Percentiles rank a stretch among this genome's conserved stretches.
Conservation (phyloP, 208 protist species). For the Phytomonas sp. region DNA sequence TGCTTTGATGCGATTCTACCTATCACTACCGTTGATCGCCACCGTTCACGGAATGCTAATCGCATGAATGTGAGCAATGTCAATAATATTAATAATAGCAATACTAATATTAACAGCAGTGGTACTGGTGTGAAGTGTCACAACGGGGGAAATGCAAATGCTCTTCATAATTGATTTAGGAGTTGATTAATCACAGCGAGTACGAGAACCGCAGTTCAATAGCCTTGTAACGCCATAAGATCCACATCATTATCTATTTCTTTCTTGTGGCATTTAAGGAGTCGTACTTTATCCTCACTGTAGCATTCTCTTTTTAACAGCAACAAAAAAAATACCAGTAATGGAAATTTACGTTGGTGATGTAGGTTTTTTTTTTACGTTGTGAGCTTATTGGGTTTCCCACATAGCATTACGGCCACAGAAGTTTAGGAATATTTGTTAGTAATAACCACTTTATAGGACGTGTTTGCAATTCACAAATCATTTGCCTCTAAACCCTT, state of each 20-base stretch:
- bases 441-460: not conserved
- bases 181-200: not conserved
- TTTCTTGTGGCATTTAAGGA: not conserved
- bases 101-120: not conserved
- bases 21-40: slow-evolving; percentile 57
- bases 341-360: not conserved
- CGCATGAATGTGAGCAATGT: not conserved
- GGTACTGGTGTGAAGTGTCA: not conserved
- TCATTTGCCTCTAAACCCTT: not conserved
- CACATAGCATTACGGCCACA: not conserved
- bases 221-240: not conserved
- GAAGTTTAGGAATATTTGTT: not conserved
- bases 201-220: not conserved
- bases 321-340: not conserved
- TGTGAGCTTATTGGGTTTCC: not conserved
- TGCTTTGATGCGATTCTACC: slow-evolving; percentile 53
- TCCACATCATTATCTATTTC: not conserved
- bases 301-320: not conserved
- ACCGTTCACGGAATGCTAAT: slow-evolving; percentile 14
- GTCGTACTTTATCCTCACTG: not conserved
- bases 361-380: not conserved
- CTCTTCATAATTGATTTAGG: not conserved
- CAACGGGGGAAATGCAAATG: not conserved
- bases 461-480: not conserved
- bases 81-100: not conserved